Percentiles rank a stretch among this genome's conserved stretches.
Evolutionary conservation across 768 basidiomycete genomes (phyloP).

Genomic region (Lentinula edodes): DNA sequence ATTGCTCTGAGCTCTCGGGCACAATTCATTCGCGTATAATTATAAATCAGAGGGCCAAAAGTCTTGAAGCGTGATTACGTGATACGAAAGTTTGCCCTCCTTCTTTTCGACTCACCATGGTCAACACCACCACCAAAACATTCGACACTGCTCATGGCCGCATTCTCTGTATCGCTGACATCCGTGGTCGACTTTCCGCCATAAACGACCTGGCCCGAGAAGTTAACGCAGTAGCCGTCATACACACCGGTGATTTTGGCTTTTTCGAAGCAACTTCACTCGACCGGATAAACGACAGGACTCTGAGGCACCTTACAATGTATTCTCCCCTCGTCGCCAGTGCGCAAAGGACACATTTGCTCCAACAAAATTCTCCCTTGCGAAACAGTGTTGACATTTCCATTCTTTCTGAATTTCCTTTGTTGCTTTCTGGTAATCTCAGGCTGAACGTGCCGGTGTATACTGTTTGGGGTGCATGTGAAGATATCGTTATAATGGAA

Average conservation of each 20-base stretch:
- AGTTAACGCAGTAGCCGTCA: conserved; percentile 84
- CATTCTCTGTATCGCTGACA: conserved; percentile 93
- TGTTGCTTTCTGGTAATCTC: conserved; percentile 84
- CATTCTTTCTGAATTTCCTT: conserved; percentile 90
- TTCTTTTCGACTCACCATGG: neutral
- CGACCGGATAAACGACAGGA: conserved; percentile 90
- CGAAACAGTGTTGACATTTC: conserved; percentile 71
- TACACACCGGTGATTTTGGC: conserved; percentile 99
- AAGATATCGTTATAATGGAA: conserved; percentile 90
- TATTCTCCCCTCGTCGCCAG: conserved; percentile 91
- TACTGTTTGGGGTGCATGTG: conserved; percentile 96
- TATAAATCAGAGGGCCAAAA: no score
- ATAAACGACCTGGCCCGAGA: conserved; percentile 90
- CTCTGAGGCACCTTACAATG: conserved; percentile 91
- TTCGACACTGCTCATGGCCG: conserved; percentile 78
- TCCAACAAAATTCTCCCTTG: conserved; percentile 70
- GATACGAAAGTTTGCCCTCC: neutral
- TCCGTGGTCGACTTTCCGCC: conserved; percentile 79
- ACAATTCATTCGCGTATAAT: no score
- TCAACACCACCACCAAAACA: conserved; percentile 61
- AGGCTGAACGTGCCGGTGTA: conserved; percentile 91
- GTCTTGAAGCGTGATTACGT: neutral
- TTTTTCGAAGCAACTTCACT: conserved; percentile 87
- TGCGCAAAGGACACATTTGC: conserved; percentile 75
- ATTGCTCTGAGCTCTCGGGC: no score